phyloP scores from a whole-genome alignment of 2,329 filamentous ascomycete species.

The Colletotrichum lentis region DNA sequence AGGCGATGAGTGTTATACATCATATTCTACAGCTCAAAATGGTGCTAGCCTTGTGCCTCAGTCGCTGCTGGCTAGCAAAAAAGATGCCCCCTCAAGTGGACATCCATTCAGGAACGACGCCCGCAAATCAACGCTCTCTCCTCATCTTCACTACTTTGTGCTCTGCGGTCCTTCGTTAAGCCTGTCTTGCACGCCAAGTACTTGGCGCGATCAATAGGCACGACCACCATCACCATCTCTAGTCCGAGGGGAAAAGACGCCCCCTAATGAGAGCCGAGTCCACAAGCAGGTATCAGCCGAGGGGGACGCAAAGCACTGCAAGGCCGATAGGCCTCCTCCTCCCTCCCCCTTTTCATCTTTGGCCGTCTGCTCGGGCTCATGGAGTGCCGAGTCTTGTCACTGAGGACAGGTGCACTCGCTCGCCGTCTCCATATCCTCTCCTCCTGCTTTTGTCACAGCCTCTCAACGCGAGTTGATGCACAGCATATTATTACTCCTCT shows the following conservation, averaged over 20 bases:
- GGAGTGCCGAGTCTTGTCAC: not conserved
- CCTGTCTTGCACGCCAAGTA: not conserved
- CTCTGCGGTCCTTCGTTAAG: not conserved
- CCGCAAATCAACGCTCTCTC: slow-evolving; percentile 19
- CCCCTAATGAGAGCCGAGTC: not conserved
- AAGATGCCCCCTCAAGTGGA: slow-evolving; percentile 25
- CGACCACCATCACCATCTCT: not conserved
- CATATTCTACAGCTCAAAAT: slow-evolving; percentile 35
- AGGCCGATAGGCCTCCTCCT: not conserved
- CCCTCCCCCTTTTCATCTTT: too few species aligned
- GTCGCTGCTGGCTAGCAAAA: slow-evolving; percentile 11
- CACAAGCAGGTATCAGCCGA: too few species aligned
- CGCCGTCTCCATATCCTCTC: not conserved
- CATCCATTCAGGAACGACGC: slow-evolving; percentile 10
- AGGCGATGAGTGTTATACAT: slow-evolving; percentile 32
- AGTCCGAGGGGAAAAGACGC: too few species aligned
- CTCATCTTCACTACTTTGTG: not conserved
- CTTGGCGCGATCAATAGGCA: not conserved
- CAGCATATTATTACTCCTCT: slow-evolving; percentile 47
- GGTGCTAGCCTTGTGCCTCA: slow-evolving; percentile 9
- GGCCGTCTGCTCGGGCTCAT: not conserved
- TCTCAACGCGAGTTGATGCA: not conserved
- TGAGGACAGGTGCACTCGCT: not conserved
- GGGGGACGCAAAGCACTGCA: not conserved
- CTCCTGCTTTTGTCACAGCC: not conserved